phyloP scores from a whole-genome alignment of 139 green algal species.

The Zygnema cylindricum region DNA sequence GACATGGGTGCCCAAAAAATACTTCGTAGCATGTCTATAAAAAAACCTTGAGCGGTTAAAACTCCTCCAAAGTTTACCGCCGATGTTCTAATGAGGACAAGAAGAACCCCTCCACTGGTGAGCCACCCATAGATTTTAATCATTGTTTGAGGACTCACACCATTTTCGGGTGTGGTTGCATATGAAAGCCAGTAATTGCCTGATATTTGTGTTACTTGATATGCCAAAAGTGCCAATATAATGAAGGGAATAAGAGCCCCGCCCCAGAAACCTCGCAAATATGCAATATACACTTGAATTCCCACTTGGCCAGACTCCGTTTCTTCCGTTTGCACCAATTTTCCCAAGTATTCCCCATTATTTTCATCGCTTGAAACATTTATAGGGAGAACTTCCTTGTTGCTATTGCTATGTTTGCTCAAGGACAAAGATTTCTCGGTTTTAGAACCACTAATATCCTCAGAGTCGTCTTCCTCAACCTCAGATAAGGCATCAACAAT shows the following conservation, averaged over 20 bases:
- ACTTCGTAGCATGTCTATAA: conserved; percentile 23
- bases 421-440: neutral
- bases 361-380: neutral
- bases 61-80: conserved; percentile 21
- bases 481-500: neutral
- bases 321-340: conserved; percentile 74
- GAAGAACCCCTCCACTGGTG: conserved; percentile 41
- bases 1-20: conserved; percentile 73
- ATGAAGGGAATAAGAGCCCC: conserved; percentile 31
- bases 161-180: neutral
- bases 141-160: neutral
- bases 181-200: conserved; percentile 51
- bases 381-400: neutral
- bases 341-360: conserved; percentile 51
- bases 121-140: conserved; percentile 40
- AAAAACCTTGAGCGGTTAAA: conserved; percentile 43
- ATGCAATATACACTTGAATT: conserved; percentile 66
- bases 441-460: neutral
- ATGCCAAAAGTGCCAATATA: conserved; percentile 45
- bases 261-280: conserved; percentile 62
- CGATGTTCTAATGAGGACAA: conserved; percentile 43
- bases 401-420: neutral
- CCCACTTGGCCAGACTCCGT: conserved; percentile 70
- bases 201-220: conserved; percentile 44
- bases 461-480: neutral